A percentile compares a stretch with the other conserved stretches of the same genome.
These are phyloP conservation scores for Athelia sp. DNA, from an alignment of 1,284 basidiomycete species.

Conservation along the genomic window DNA sequence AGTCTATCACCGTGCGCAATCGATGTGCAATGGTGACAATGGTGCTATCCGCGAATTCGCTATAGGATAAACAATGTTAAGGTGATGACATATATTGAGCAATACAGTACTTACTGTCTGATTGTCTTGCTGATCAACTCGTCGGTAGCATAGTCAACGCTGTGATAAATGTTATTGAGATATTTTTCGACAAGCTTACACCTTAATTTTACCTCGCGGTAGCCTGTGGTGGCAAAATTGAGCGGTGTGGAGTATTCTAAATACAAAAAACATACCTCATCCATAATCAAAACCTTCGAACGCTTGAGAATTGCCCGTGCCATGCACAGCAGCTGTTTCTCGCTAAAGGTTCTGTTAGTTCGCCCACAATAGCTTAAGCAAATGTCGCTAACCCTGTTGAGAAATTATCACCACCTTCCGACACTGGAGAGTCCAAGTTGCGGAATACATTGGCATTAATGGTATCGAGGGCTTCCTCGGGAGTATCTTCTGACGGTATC, in stretches of 20 bases:
- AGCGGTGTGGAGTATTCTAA: constrained; percentile 10
- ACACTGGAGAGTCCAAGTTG: constrained; percentile 79
- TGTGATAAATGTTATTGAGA: constrained; percentile 18
- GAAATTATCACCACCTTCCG: constrained; percentile 92
- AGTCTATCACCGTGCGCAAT: constrained; percentile 65
- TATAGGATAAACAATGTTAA: constrained; percentile 17
- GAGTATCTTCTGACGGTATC: constrained; percentile 55
- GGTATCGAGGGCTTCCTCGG: constrained; percentile 43
- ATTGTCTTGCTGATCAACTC: constrained; percentile 73
- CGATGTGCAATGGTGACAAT: constrained; percentile 72
- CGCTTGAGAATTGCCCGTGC: constrained; percentile 58
- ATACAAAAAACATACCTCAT: constrained; percentile 50
- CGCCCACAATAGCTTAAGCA: neutral
- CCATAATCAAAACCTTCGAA: constrained; percentile 74
- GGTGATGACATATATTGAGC: neutral
- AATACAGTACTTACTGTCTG: constrained; percentile 49
- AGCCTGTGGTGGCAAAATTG: constrained; percentile 34
- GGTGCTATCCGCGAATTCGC: constrained; percentile 60
- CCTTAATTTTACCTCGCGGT: constrained; percentile 50
- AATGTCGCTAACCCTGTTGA: constrained; percentile 64
- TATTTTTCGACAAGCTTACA: neutral
- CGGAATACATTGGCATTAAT: constrained; percentile 85
- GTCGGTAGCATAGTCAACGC: constrained; percentile 75
- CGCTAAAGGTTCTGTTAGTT: constrained; percentile 19
- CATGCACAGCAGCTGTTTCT: constrained; percentile 65